Conservation (phyloP, 2,329 filamentous ascomycete genomes). For the Leptographium galeiforme region DNA sequence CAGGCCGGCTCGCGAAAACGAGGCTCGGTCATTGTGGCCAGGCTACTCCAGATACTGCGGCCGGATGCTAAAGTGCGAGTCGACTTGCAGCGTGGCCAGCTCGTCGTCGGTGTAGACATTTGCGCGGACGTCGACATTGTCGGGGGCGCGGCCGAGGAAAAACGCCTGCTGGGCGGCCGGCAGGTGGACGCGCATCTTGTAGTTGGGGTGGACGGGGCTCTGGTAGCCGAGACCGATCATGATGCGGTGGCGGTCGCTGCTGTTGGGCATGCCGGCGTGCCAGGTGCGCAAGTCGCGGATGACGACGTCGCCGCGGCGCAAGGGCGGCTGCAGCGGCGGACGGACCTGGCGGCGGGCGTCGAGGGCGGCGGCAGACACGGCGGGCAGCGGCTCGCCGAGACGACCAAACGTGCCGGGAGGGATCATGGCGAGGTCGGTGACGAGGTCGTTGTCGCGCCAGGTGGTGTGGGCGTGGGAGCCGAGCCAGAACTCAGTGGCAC, state of each 20-base stretch:
- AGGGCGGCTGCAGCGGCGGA: conserved; percentile 5
- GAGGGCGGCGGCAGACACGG: background rate
- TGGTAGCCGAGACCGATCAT: conserved; percentile 31
- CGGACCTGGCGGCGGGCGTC: conserved; percentile 1
- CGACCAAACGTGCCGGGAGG: background rate
- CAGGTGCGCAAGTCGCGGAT: conserved; percentile 47
- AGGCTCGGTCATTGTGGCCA: background rate
- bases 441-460: conserved; percentile 17
- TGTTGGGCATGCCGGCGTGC: conserved; percentile 52
- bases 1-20: too few relatives aligned
- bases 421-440: conserved; percentile 6
- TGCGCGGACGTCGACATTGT: conserved; percentile 11
- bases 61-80: conserved; percentile 9
- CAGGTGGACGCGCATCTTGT: conserved; percentile 11
- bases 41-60: conserved; percentile 6
- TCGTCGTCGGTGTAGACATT: conserved; percentile 10
- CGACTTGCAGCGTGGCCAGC: conserved; percentile 4
- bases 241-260: conserved; percentile 32
- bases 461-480: conserved; percentile 22
- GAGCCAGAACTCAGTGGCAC: conserved; percentile 27
- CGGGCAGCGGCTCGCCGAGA: conserved; percentile 3
- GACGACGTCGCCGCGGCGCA: conserved; percentile 22
- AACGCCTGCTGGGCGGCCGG: conserved; percentile 9
- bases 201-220: conserved; percentile 13
- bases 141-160: conserved; percentile 8